These are phyloP conservation scores for Clavispora fructus DNA, from an alignment of 805 yeast species.

Conservation along the genomic window DNA sequence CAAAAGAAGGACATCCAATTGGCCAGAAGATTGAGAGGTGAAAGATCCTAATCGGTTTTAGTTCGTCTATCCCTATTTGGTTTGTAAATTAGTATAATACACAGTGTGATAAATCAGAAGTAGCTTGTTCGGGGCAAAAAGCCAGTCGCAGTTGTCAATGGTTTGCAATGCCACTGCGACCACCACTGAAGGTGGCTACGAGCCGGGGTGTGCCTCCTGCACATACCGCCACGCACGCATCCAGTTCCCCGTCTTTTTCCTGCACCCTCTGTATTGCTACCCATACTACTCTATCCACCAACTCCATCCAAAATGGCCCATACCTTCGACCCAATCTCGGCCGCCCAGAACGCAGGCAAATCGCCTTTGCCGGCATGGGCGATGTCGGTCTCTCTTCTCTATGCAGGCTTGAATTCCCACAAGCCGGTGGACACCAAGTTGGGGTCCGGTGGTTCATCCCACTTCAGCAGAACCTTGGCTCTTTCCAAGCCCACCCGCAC, in stretches of 20 bases:
- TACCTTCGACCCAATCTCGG: background rate
- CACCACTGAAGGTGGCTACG: no score
- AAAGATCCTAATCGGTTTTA: slow-evolving; percentile 57
- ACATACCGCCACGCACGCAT: background rate
- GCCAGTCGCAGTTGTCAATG: no score
- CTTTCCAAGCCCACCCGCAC: slow-evolving; percentile 29
- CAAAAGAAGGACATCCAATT: slow-evolving; percentile 97
- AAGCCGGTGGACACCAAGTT: slow-evolving; percentile 7
- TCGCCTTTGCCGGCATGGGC: slow-evolving; percentile 16
- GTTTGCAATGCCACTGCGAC: no score
- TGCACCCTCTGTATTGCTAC: background rate
- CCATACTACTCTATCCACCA: background rate
- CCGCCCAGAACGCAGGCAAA: slow-evolving; percentile 8
- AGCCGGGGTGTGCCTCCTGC: no score
- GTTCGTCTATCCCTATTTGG: slow-evolving; percentile 1
- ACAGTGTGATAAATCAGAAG: background rate
- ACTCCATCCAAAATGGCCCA: background rate
- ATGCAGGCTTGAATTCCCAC: slow-evolving; percentile 11
- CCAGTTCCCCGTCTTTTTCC: background rate
- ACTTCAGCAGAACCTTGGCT: slow-evolving; percentile 16
- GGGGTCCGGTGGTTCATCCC: slow-evolving; percentile 18
- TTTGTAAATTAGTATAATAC: slow-evolving; percentile 2
- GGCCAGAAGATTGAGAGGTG: slow-evolving; percentile 98
- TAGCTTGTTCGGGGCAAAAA: background rate
- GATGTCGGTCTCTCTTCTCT: slow-evolving; percentile 9